phyloP scores from a whole-genome alignment of 768 basidiomycete species.

The Chiua virens region DNA sequence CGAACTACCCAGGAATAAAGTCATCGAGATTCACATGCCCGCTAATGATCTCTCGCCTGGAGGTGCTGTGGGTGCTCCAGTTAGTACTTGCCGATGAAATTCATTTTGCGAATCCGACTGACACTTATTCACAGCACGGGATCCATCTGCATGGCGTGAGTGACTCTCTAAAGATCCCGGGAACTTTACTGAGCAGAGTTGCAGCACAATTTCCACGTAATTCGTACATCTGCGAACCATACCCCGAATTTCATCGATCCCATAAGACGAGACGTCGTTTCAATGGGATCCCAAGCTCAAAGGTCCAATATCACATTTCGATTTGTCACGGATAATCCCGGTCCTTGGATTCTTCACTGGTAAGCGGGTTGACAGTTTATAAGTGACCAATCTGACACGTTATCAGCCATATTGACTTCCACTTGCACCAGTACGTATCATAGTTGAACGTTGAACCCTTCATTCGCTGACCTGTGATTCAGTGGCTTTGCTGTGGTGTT shows the following conservation, averaged over 20 bases:
- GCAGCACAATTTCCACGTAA: constrained; percentile 41
- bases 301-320: constrained; percentile 51
- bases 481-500: constrained; percentile 34
- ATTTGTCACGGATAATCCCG: constrained; percentile 66
- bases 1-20: constrained; percentile 44
- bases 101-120: background rate
- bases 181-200: background rate
- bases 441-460: background rate
- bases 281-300: constrained; percentile 34
- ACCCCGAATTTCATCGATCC: constrained; percentile 39
- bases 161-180: background rate
- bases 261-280: constrained; percentile 34
- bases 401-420: constrained; percentile 33
- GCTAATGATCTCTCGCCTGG: constrained; percentile 34
- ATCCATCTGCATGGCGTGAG: constrained; percentile 43
- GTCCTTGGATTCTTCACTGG: constrained; percentile 56
- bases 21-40: constrained; percentile 49
- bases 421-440: constrained; percentile 24
- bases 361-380: constrained; percentile 3
- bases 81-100: constrained; percentile 15
- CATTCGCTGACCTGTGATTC: constrained; percentile 1
- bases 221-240: constrained; percentile 32
- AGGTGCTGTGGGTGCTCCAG: constrained; percentile 37
- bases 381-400: background rate
- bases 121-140: constrained; percentile 30